Evolutionary conservation across 257 asterid species (phyloP).

Genomic region (Sherardia arvensis): DNA sequence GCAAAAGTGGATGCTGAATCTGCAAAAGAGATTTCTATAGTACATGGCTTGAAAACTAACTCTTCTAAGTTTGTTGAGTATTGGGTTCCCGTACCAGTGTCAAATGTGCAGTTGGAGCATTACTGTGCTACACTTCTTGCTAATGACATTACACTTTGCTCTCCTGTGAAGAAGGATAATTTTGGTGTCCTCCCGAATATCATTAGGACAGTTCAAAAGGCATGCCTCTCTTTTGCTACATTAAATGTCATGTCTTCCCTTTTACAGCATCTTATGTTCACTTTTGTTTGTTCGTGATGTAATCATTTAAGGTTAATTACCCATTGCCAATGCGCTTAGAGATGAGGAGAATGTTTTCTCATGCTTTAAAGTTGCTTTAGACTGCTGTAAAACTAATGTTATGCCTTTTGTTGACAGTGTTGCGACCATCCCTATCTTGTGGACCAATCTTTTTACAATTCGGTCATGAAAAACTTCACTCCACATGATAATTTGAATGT

Average conservation of each 20-base stretch:
- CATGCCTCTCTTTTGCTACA: conserved; percentile 20
- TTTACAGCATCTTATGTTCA: background rate
- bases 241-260: conserved; percentile 6
- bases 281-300: background rate
- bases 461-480: conserved; percentile 36
- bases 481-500: conserved; percentile 39
- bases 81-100: conserved; percentile 80
- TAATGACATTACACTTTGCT: conserved; percentile 40
- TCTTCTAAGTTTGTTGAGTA: conserved; percentile 62
- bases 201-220: conserved; percentile 70
- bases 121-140: conserved; percentile 67
- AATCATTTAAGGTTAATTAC: background rate
- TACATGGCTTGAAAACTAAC: conserved; percentile 28
- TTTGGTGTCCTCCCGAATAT: conserved; percentile 59
- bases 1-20: conserved; percentile 26
- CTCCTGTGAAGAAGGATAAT: conserved; percentile 42
- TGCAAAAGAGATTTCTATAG: conserved; percentile 45
- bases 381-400: background rate
- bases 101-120: conserved; percentile 79
- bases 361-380: background rate
- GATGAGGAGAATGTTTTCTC: background rate
- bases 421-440: conserved; percentile 80
- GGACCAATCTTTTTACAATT: conserved; percentile 42
- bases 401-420: conserved; percentile 42
- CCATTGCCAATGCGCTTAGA: background rate